These are phyloP conservation scores for Fusarium subtropicale DNA, from an alignment of 2,329 filamentous ascomycete genomes.

Conservation along the genomic window DNA sequence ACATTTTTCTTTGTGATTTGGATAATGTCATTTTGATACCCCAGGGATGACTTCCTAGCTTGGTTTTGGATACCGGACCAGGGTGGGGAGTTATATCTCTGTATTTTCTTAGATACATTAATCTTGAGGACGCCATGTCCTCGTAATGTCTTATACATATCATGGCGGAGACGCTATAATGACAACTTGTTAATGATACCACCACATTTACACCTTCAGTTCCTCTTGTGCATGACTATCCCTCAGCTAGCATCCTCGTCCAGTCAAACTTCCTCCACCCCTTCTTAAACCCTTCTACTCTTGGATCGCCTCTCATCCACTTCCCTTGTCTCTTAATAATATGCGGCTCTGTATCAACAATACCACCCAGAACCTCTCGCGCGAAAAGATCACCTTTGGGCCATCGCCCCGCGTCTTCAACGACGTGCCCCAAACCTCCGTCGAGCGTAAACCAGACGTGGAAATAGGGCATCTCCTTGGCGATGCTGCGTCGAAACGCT, in stretches of 20 bases:
- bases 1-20: neutral
- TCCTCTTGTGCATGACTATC: neutral
- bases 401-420: conserved; percentile 88
- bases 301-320: conserved; percentile 78
- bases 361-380: conserved; percentile 89
- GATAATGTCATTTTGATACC: conserved; percentile 33
- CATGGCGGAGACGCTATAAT: conserved; percentile 16
- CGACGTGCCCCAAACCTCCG: conserved; percentile 90
- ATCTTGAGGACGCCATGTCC: conserved; percentile 36
- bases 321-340: conserved; percentile 90
- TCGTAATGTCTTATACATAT: conserved; percentile 43
- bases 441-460: conserved; percentile 96
- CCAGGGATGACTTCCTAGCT: conserved; percentile 14
- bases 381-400: conserved; percentile 93
- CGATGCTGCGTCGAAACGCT: conserved; percentile 84
- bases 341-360: conserved; percentile 84
- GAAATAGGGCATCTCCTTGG: conserved; percentile 98
- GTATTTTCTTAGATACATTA: conserved; percentile 42
- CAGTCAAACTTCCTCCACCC: conserved; percentile 95
- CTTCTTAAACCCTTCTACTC: conserved; percentile 82
- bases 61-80: neutral
- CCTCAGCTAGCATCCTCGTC: conserved; percentile 67
- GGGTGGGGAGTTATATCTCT: conserved; percentile 12
- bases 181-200: conserved; percentile 2
- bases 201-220: neutral